Conservation (phyloP, 108 stramenopile species). For the Nannochloropsis gaditana region DNA sequence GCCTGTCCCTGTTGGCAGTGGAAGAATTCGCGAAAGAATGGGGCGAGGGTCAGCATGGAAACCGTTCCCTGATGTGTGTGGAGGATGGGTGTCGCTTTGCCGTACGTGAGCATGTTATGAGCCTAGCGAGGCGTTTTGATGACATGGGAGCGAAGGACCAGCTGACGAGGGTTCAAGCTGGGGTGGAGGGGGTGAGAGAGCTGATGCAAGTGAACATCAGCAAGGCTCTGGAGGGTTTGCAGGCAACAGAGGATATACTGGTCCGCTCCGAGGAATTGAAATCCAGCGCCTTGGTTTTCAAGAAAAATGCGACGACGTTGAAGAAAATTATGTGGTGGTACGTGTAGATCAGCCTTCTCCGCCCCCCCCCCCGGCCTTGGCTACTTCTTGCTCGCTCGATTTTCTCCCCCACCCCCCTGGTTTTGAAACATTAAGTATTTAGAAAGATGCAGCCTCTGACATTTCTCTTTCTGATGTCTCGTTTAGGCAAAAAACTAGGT, state of each 20-base stretch:
- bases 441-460: neutral
- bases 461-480: neutral
- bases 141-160: constrained; percentile 17
- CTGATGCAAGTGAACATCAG: neutral
- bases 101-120: neutral
- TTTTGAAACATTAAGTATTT: too few relatives aligned
- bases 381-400: neutral
- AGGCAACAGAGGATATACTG: constrained; percentile 3
- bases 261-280: neutral
- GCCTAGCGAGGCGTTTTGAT: neutral
- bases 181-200: neutral
- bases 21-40: neutral
- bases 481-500: neutral
- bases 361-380: neutral
- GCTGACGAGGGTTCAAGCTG: neutral
- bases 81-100: constrained; percentile 12
- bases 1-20: neutral
- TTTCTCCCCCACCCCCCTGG: neutral
- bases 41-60: neutral
- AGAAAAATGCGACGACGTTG: neutral
- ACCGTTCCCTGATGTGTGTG: neutral
- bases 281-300: neutral
- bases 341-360: neutral
- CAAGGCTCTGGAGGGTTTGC: neutral
- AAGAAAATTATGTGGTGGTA: neutral